A percentile compares a stretch with the other conserved stretches of the same genome.
Evolutionary conservation across 306 rosid genomes (phyloP).

Genomic region (Cucurbita ficifolia): DNA sequence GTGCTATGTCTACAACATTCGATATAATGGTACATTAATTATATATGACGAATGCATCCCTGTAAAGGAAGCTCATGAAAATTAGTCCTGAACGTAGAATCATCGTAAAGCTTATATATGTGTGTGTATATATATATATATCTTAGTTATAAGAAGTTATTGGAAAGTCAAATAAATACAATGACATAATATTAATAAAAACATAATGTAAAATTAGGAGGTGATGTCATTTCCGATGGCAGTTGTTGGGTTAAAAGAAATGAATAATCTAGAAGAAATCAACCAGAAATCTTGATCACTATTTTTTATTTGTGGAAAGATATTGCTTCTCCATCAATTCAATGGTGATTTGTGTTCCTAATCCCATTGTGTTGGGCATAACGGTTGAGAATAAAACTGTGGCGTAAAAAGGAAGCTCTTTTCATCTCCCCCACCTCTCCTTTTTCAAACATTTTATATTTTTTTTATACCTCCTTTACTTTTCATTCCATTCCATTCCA

Average conservation of each 20-base stretch:
- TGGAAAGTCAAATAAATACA: no score
- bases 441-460: neutral
- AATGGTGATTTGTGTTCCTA: neutral
- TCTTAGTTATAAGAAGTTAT: no score
- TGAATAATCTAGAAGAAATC: neutral
- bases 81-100: no score
- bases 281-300: neutral
- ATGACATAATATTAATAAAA: no score
- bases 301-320: neutral
- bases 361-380: constrained; percentile 18
- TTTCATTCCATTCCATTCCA: neutral
- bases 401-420: neutral
- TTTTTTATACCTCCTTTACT: neutral
- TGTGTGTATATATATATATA: no score
- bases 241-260: constrained; percentile 6
- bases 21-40: no score
- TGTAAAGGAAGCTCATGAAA: no score
- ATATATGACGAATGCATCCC: no score
- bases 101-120: no score
- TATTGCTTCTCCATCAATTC: neutral
- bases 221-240: neutral
- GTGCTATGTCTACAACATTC: no score
- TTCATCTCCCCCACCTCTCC: neutral
- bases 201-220: no score
- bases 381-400: constrained; percentile 28